These are phyloP conservation scores for Crepidotus variabilis DNA, from an alignment of 768 basidiomycete species.

Conservation along the genomic window DNA sequence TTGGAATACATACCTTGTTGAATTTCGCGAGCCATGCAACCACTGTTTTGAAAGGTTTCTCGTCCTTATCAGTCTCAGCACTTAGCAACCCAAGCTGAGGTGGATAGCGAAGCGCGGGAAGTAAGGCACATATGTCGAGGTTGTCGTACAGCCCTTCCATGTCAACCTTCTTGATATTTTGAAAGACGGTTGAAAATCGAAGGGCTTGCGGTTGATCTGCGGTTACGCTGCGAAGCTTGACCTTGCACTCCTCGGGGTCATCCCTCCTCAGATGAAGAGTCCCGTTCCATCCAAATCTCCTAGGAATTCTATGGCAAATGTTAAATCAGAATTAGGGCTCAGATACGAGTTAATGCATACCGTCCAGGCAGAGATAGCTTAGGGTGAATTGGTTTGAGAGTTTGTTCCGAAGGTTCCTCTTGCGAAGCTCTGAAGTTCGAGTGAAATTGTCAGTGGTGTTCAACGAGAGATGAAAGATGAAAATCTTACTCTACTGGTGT, in stretches of 20 bases:
- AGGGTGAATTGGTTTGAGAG: conserved; percentile 17
- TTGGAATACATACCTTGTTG: conserved; percentile 37
- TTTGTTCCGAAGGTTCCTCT: conserved; percentile 19
- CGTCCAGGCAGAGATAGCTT: conserved; percentile 13
- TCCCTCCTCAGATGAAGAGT: conserved; percentile 40
- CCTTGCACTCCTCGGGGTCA: conserved; percentile 41
- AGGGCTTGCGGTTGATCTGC: conserved; percentile 37
- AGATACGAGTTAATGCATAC: conserved; percentile 12
- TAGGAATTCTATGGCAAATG: conserved; percentile 39
- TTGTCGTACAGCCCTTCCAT: conserved; percentile 47
- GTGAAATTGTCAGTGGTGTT: not conserved
- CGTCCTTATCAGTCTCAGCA: conserved; percentile 36
- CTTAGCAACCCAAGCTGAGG: conserved; percentile 53
- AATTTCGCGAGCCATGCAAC: conserved; percentile 42
- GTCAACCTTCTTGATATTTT: conserved; percentile 34
- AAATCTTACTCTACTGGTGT: conserved; percentile 28
- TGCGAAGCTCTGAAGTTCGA: conserved; percentile 16
- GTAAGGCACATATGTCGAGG: conserved; percentile 40
- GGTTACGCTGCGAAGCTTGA: conserved; percentile 41
- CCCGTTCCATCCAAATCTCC: conserved; percentile 67
- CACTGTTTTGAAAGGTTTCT: conserved; percentile 35
- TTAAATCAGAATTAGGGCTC: conserved; percentile 7
- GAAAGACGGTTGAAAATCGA: conserved; percentile 46
- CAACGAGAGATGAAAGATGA: not conserved
- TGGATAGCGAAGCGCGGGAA: conserved; percentile 44